Evolutionary conservation across 768 basidiomycete genomes (phyloP), one percentile per base, ranked within the genome.

Genomic region (Xanthoconium purpureum): DNA sequence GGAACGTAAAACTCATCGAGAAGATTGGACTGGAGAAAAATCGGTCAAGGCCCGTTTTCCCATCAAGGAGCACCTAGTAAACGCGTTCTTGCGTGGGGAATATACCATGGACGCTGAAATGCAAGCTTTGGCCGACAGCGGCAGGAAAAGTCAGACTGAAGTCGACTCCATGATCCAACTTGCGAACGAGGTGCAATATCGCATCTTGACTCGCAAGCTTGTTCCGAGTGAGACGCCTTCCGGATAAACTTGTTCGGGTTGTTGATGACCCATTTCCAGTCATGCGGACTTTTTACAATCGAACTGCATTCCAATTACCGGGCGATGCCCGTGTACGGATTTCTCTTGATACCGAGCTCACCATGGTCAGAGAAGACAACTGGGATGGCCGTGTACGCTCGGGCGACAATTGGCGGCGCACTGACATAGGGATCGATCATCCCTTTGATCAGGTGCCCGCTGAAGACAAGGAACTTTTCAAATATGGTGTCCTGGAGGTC

Each of bases 11-110:
- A 93, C 90, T 0, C 90, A 99, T 69, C 84, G 94, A 52, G 97
- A 99, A 73, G 97, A 99, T 67, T 99, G 97, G 97, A 98, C 96
- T 1, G 97, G 97, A 35, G 96, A 99, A 73, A 98, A 98, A 73
- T 94, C 92, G 11, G 95, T 98, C 68, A 99, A 98, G 73, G 91
- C 94, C 14, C 89, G 95, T 12, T 98, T 98, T 76, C 85, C 91
- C 3, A 87, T 99, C 71, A 94, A 96, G 69, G 96, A 98, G 69
- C 85, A 93, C 58, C 84, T 90, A 45, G 87, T 98, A 63, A 96
- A 98, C 67, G 86, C 89, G 15, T 99, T 94, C 78, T 73, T 97
- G 39, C 78, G 80, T 20, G 97, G 97, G 17, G 87, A 92, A 67
- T 89, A 97, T 73, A 96, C 85, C 30, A 89, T 97, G 80, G 95